Conservation (phyloP, 2,329 filamentous ascomycete genomes). For the Teratosphaeria zuluensis region DNA sequence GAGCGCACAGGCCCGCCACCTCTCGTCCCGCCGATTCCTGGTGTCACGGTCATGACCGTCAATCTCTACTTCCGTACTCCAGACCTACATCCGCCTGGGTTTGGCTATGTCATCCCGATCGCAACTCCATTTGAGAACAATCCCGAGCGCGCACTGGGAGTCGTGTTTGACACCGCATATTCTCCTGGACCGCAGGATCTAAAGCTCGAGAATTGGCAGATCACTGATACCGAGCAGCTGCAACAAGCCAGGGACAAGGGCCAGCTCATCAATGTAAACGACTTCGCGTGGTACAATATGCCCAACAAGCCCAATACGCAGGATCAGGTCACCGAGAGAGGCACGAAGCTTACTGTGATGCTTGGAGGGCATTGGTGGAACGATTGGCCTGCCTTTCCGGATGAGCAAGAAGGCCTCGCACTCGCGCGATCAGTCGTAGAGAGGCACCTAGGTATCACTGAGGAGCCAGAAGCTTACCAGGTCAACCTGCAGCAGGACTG, state of each 20-base stretch:
- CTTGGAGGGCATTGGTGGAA: constrained; percentile 91
- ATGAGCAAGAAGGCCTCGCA: constrained; percentile 53
- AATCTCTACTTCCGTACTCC: constrained; percentile 73
- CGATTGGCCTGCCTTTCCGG: constrained; percentile 51
- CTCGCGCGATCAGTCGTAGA: constrained; percentile 63
- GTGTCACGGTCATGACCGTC: constrained; percentile 75
- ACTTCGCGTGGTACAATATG: constrained; percentile 26
- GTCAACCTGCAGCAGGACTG: constrained; percentile 59
- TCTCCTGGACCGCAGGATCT: constrained; percentile 18
- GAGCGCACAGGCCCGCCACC: constrained; percentile 29
- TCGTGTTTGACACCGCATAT: constrained; percentile 75
- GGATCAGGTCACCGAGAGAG: constrained; percentile 36
- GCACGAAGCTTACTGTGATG: constrained; percentile 87
- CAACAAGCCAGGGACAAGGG: constrained; percentile 14
- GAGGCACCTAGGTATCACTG: constrained; percentile 64
- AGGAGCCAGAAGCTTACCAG: constrained; percentile 50
- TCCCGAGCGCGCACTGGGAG: constrained; percentile 74
- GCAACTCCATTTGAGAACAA: constrained; percentile 62
- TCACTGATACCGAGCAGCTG: constrained; percentile 14
- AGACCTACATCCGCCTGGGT: constrained; percentile 59
- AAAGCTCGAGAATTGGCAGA: constrained; percentile 15
- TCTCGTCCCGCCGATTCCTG: constrained; percentile 51
- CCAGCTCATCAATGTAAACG: constrained; percentile 22
- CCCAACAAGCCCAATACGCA: constrained; percentile 21
- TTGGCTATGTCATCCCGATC: constrained; percentile 85